Evolutionary conservation across 148 eudicot species (phyloP).

Genomic region (Rhododendron kiyosumense): DNA sequence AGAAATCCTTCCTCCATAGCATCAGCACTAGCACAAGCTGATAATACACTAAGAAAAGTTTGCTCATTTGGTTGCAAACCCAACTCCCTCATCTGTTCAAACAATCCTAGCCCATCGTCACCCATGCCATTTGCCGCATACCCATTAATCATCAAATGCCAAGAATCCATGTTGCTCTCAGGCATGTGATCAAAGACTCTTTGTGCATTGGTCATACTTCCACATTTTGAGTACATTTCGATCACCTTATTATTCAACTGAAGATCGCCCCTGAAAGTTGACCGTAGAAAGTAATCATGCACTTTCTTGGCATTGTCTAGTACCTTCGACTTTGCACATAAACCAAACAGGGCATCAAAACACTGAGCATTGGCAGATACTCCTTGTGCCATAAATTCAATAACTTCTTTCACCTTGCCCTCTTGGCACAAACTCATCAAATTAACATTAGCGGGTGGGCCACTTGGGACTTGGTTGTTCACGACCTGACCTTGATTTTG

Average conservation of each 20-base stretch:
- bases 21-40: conserved; percentile 83
- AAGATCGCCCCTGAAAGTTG: conserved; percentile 41
- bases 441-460: conserved; percentile 31
- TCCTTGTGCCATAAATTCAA: conserved; percentile 58
- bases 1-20: conserved; percentile 79
- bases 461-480: conserved; percentile 16
- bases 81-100: conserved; percentile 43
- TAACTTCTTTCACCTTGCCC: conserved; percentile 68
- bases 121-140: conserved; percentile 37
- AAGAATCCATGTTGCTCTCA: conserved; percentile 41
- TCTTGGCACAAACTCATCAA: conserved; percentile 54
- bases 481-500: conserved; percentile 20
- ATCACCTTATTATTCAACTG: conserved; percentile 44
- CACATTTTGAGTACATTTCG: conserved; percentile 51
- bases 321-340: conserved; percentile 49
- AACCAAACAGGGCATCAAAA: conserved; percentile 52
- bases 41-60: conserved; percentile 63
- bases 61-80: conserved; percentile 49
- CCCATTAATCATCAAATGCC: conserved; percentile 56
- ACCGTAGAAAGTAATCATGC: conserved; percentile 47
- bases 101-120: conserved; percentile 49
- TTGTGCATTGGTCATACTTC: conserved; percentile 50
- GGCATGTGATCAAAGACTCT: conserved; percentile 67
- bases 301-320: conserved; percentile 28
- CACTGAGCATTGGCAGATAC: conserved; percentile 48